Conservation (phyloP, 225 moss, liverwort and hornwort species). For the Physcomitrellopsis africana region DNA sequence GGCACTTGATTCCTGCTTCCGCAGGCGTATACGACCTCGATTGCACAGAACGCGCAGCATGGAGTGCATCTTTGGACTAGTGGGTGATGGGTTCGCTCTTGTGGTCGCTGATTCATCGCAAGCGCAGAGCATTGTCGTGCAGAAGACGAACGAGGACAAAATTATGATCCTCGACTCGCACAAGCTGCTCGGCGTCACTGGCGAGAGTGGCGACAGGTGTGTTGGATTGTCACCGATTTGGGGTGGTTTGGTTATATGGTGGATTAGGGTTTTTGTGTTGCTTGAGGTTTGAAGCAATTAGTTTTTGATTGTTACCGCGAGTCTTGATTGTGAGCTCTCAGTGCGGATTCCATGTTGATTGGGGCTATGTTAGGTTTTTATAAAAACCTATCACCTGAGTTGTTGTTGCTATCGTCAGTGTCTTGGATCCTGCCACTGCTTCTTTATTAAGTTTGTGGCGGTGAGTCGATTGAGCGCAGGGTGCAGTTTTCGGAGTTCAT, state of each 20-base stretch:
- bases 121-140: conserved; percentile 96
- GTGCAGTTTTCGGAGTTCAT: conserved; percentile 96
- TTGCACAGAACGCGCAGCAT: conserved; percentile 33
- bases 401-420: not conserved
- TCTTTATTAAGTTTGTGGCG: not conserved
- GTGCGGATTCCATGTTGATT: too few relatives aligned
- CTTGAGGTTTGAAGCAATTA: not conserved
- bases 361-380: too few relatives aligned
- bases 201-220: conserved; percentile 94
- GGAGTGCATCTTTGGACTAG: conserved; percentile 88
- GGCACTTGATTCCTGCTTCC: not conserved
- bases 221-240: not conserved
- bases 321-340: too few relatives aligned
- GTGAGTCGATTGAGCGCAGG: conserved; percentile 35
- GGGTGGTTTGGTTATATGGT: not conserved
- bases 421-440: not conserved
- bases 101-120: conserved; percentile 87
- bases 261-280: conserved; percentile 21
- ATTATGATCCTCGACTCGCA: conserved; percentile 92
- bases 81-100: conserved; percentile 86
- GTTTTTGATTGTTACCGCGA: too few relatives aligned
- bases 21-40: too few relatives aligned
- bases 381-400: too few relatives aligned
- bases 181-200: conserved; percentile 86
- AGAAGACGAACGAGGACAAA: conserved; percentile 97